These are phyloP conservation scores for Aspergillaceae sp. DNA, from an alignment of 2,329 filamentous ascomycete species.

Conservation along the genomic window DNA sequence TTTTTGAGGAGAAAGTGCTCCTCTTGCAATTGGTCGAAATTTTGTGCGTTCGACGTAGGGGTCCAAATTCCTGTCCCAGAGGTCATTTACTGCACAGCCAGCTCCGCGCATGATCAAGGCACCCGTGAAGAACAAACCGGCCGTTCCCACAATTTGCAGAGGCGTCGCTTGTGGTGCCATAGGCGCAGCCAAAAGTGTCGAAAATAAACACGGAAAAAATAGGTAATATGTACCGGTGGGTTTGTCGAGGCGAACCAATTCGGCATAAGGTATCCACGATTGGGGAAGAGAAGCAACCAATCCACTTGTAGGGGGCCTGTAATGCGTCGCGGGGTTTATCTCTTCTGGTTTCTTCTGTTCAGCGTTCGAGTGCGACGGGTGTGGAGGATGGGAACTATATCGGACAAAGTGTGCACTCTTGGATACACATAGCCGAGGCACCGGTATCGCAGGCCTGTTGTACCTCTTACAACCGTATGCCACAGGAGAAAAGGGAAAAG, in stretches of 20 bases:
- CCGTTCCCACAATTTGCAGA: conserved; percentile 29
- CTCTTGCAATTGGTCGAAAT: conserved; percentile 44
- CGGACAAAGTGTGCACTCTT: background rate
- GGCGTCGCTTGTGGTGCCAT: conserved; percentile 26
- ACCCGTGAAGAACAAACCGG: conserved; percentile 33
- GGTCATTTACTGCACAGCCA: conserved; percentile 50
- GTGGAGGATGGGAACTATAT: background rate
- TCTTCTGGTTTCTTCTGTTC: background rate
- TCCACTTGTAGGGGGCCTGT: conserved; percentile 39
- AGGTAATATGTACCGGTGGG: conserved; percentile 46
- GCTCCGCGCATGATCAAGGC: conserved; percentile 44
- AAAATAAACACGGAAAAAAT: conserved; percentile 46
- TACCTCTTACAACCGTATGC: background rate
- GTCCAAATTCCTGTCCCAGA: conserved; percentile 47
- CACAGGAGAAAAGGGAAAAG: background rate
- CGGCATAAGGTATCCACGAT: conserved; percentile 37
- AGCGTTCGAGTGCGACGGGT: background rate
- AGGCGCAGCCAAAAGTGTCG: conserved; percentile 36
- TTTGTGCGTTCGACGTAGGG: conserved; percentile 44
- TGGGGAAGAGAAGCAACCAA: conserved; percentile 39
- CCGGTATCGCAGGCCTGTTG: background rate
- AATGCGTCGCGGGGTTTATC: conserved; percentile 21
- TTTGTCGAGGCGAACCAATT: conserved; percentile 37
- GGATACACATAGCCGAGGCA: background rate
- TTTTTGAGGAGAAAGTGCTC: conserved; percentile 40